Percentiles rank a stretch among this genome's conserved stretches.
phyloP scores from a whole-genome alignment of 1,284 basidiomycete species.

The Microbotryum silenes-acaulis region DNA sequence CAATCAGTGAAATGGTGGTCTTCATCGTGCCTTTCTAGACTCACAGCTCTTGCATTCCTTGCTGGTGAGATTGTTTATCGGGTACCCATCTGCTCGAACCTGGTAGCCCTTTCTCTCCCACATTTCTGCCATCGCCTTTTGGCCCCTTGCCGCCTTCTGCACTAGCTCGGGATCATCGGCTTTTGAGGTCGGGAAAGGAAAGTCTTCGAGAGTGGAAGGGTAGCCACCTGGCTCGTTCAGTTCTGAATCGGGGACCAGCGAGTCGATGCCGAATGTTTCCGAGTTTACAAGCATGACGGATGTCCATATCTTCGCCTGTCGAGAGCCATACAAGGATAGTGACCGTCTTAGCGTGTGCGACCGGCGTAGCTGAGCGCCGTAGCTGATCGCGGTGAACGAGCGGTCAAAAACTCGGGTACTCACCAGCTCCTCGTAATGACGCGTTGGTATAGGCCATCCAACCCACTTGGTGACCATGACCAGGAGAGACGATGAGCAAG shows the following conservation, averaged over 20 bases:
- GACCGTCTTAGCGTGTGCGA: too few species aligned
- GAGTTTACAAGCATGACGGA: slow-evolving; percentile 17
- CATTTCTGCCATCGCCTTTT: not conserved
- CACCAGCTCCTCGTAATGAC: slow-evolving; percentile 12
- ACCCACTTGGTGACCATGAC: slow-evolving; percentile 28
- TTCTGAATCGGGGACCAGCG: not conserved
- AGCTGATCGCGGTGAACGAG: too few species aligned
- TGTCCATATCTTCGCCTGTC: slow-evolving; percentile 5
- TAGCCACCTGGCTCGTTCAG: slow-evolving; percentile 9
- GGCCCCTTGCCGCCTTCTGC: not conserved
- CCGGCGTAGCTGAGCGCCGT: too few species aligned
- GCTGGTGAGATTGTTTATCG: slow-evolving; percentile 14
- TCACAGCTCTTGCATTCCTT: slow-evolving; percentile 19
- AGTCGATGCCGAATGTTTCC: slow-evolving; percentile 11
- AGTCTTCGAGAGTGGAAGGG: slow-evolving; percentile 2
- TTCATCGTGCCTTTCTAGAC: not conserved
- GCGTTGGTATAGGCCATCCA: slow-evolving; percentile 26
- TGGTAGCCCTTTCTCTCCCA: slow-evolving; percentile 12
- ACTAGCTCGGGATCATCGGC: not conserved
- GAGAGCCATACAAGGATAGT: too few species aligned
- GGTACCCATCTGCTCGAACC: slow-evolving; percentile 21
- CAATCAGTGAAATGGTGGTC: not conserved
- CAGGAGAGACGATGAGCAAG: not conserved
- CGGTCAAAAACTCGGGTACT: not conserved
- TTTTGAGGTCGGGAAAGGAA: slow-evolving; percentile 10